Conservation (phyloP, 116 monocot species). For the Phalaenopsis hybrid region DNA sequence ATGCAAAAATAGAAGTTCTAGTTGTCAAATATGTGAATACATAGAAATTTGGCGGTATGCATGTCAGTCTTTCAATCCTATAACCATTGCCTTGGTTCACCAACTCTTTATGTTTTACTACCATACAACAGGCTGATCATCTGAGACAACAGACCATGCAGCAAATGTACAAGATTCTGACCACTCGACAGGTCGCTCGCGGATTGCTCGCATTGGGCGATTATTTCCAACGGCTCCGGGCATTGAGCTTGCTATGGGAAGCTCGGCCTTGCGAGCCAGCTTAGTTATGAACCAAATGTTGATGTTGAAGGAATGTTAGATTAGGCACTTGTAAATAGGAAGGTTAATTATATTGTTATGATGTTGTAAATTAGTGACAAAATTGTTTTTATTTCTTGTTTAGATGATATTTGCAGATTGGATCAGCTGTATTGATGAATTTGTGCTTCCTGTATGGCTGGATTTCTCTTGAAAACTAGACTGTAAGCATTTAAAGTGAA, state of each 20-base stretch:
- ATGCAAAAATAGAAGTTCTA: no score
- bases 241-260: constrained; percentile 56
- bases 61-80: no score
- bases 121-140: constrained; percentile 31
- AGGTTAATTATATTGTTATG: background rate
- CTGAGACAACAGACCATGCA: constrained; percentile 47
- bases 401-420: constrained; percentile 6
- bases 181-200: constrained; percentile 46
- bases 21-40: no score
- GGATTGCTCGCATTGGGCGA: constrained; percentile 58
- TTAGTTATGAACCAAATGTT: background rate
- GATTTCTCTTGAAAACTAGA: no score
- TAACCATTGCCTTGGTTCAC: no score
- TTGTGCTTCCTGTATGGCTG: background rate
- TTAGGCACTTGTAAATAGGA: background rate
- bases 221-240: constrained; percentile 59
- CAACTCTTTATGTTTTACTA: background rate
- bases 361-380: background rate
- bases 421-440: background rate
- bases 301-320: no score
- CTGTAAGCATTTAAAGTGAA: no score
- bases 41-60: no score
- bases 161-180: constrained; percentile 53
- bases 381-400: background rate
- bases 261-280: constrained; percentile 45